These are phyloP conservation scores for Dactylorhiza incarnata DNA, from an alignment of 106 monocot species.

Conservation along the genomic window DNA sequence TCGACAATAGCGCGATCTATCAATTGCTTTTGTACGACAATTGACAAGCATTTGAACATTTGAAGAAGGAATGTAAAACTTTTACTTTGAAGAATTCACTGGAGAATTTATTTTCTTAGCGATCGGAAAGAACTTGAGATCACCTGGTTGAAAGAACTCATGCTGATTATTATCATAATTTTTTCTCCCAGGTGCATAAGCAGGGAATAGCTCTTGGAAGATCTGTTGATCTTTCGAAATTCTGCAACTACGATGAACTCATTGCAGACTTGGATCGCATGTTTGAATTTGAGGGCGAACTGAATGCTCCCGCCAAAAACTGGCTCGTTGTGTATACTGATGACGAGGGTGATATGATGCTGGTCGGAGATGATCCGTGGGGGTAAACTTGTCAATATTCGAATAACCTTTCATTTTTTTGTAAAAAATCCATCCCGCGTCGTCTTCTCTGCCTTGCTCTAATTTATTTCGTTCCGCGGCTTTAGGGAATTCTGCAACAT, in stretches of 20 bases:
- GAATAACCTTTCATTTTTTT: not conserved
- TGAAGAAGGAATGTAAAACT: no score
- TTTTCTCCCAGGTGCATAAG: slow-evolving; percentile 65
- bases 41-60: no score
- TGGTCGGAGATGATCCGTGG: slow-evolving; percentile 93
- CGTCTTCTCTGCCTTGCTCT: not conserved
- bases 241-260: slow-evolving; percentile 52
- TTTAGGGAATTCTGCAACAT: slow-evolving; percentile 15
- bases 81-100: no score
- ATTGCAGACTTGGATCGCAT: slow-evolving; percentile 61
- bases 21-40: no score
- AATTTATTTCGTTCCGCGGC: not conserved
- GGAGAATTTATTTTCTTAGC: not conserved
- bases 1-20: no score
- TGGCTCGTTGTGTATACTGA: slow-evolving; percentile 82
- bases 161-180: not conserved
- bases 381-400: slow-evolving; percentile 30
- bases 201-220: slow-evolving; percentile 80
- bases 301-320: slow-evolving; percentile 37
- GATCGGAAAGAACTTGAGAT: not conserved
- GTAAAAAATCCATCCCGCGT: not conserved
- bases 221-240: slow-evolving; percentile 77
- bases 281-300: slow-evolving; percentile 73
- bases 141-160: not conserved
- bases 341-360: slow-evolving; percentile 91